These are phyloP conservation scores for Paragyromitra xinjiangensis DNA, from an alignment of 495 filamentous ascomycete genomes.

Conservation along the genomic window DNA sequence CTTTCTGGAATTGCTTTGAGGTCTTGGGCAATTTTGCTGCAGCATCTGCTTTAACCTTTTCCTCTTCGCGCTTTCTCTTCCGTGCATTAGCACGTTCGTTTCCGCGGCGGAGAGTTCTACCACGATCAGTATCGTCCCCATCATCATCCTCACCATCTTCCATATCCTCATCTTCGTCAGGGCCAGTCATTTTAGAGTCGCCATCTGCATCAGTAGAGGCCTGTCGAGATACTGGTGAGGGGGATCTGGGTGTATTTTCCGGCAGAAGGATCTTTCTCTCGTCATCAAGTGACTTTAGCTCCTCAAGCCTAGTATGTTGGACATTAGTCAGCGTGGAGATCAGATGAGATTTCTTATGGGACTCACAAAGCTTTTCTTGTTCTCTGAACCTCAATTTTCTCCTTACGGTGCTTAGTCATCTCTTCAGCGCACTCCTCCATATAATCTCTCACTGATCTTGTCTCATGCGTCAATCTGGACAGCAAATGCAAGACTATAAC, in stretches of 20 bases:
- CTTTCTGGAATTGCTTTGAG: conserved; percentile 80
- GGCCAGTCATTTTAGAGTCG: conserved; percentile 72
- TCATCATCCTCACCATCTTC: conserved; percentile 74
- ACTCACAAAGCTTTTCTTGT: conserved; percentile 84
- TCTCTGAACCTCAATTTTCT: conserved; percentile 92
- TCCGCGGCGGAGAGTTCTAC: conserved; percentile 79
- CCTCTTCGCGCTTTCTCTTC: conserved; percentile 82
- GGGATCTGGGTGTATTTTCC: conserved; percentile 73
- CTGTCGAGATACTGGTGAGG: conserved; percentile 63
- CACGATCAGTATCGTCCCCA: conserved; percentile 68
- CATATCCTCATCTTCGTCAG: conserved; percentile 65
- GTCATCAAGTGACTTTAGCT: conserved; percentile 81
- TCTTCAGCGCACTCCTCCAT: conserved; percentile 88
- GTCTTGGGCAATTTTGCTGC: conserved; percentile 86
- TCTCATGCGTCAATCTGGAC: conserved; percentile 85
- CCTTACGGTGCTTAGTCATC: conserved; percentile 92
- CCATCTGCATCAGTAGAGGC: conserved; percentile 62
- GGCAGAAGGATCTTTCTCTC: conserved; percentile 86
- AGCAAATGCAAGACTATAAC: conserved; percentile 84
- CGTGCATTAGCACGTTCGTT: conserved; percentile 78
- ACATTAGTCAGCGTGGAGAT: conserved; percentile 34
- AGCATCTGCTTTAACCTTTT: conserved; percentile 81
- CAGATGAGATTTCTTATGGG: not conserved
- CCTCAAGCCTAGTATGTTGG: conserved; percentile 71
- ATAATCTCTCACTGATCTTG: conserved; percentile 82